These are phyloP conservation scores for Polygonum maritimum DNA, from an alignment of 148 eudicot genomes.

Conservation along the genomic window DNA sequence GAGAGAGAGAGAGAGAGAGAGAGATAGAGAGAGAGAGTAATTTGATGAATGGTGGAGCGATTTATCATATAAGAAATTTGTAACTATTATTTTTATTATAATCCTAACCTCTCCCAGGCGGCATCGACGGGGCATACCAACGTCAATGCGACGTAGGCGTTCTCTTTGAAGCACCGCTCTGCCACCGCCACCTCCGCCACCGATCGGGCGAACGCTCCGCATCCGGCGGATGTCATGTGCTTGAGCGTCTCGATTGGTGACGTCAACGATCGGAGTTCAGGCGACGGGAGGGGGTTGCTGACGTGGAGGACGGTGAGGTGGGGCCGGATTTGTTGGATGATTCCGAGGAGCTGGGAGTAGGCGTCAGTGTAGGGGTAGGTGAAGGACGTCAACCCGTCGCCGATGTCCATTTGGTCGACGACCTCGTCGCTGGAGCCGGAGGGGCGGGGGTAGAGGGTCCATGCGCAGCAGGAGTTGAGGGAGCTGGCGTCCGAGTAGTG, in stretches of 20 bases:
- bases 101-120: background rate
- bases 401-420: too few relatives aligned
- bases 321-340: background rate
- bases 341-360: background rate
- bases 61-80: too few relatives aligned
- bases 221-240: background rate
- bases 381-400: background rate
- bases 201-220: conserved; percentile 7
- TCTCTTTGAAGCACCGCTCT: background rate
- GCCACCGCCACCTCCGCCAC: background rate
- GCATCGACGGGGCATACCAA: background rate
- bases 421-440: background rate
- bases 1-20: too few relatives aligned
- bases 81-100: too few relatives aligned
- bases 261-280: background rate
- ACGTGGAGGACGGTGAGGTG: background rate
- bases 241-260: background rate
- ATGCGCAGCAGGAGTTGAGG: conserved; percentile 40
- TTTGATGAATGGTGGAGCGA: too few relatives aligned
- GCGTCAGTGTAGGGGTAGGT: background rate
- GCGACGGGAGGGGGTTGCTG: conserved; percentile 1
- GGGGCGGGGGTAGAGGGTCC: conserved; percentile 1
- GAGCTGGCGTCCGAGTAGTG: conserved; percentile 44
- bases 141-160: background rate
- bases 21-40: too few relatives aligned